Percentiles rank a stretch among this genome's conserved stretches.
phyloP scores from a whole-genome alignment of 2,329 filamentous ascomycete species.

The Pseudogymnoascus sp. region DNA sequence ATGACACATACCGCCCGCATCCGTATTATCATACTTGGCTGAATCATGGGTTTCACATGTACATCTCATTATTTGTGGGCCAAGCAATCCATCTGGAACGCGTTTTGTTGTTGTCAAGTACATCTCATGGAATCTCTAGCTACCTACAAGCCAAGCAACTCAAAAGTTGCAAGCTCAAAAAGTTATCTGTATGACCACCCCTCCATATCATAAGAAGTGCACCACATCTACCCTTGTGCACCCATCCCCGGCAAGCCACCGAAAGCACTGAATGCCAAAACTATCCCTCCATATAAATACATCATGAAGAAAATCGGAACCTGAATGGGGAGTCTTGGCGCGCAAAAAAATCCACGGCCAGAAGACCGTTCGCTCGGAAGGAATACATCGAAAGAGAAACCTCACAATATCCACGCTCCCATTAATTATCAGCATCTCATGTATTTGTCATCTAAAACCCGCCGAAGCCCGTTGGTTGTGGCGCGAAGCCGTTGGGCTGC shows the following conservation, averaged over 20 bases:
- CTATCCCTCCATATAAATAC: constrained; percentile 4
- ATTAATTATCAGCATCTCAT: constrained; percentile 10
- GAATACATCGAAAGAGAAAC: constrained; percentile 2
- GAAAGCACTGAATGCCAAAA: constrained; percentile 30
- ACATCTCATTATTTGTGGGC: not conserved
- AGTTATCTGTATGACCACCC: not conserved
- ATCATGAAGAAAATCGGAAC: constrained; percentile 7
- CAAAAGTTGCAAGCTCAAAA: constrained; percentile 1
- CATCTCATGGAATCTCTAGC: constrained; percentile 7
- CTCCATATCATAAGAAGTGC: constrained; percentile 12
- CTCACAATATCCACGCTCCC: constrained; percentile 2
- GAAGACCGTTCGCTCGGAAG: not conserved
- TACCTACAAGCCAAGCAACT: constrained; percentile 9
- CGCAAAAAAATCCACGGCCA: not conserved
- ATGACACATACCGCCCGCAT: constrained; percentile 1
- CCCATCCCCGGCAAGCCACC: constrained; percentile 36
- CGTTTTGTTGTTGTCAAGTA: not conserved
- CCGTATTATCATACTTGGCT: constrained; percentile 5
- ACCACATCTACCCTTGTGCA: constrained; percentile 23
- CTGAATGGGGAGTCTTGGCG: not conserved
- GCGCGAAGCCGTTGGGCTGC: constrained; percentile 80
- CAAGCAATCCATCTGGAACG: not conserved
- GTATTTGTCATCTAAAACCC: constrained; percentile 37
- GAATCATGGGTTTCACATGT: constrained; percentile 6
- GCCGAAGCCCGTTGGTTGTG: constrained; percentile 75